These are phyloP conservation scores for Peziza echinospora DNA, from an alignment of 495 filamentous ascomycete species.

Conservation along the genomic window DNA sequence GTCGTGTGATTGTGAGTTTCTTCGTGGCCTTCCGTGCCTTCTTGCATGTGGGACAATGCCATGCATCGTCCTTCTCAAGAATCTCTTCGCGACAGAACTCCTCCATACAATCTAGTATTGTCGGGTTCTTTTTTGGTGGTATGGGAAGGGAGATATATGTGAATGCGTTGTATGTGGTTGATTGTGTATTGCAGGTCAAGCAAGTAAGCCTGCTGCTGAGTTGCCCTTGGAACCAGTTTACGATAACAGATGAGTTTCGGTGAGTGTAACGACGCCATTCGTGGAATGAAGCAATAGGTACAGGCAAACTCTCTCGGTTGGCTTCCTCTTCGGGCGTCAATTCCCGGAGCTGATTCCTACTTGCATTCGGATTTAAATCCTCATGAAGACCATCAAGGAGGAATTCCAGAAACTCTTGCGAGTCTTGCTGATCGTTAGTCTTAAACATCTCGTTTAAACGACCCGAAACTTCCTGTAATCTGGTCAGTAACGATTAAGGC, in stretches of 20 bases:
- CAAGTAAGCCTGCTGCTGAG: slow-evolving; percentile 43
- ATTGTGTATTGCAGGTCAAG: slow-evolving; percentile 40
- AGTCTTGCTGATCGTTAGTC: slow-evolving; percentile 50
- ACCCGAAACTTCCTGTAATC: slow-evolving; percentile 15
- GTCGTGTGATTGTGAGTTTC: slow-evolving; percentile 49
- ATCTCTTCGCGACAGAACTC: slow-evolving; percentile 48
- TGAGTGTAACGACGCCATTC: slow-evolving; percentile 54
- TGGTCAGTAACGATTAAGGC: slow-evolving; percentile 5
- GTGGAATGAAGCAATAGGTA: slow-evolving; percentile 34
- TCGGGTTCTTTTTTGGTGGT: slow-evolving; percentile 10
- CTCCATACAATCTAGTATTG: slow-evolving; percentile 38
- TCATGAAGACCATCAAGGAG: slow-evolving; percentile 50
- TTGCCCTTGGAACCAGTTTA: slow-evolving; percentile 50
- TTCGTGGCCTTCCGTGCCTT: slow-evolving; percentile 45
- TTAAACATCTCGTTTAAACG: slow-evolving; percentile 18
- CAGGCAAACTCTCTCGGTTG: slow-evolving; percentile 39
- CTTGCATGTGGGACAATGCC: slow-evolving; percentile 53
- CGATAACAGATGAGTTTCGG: slow-evolving; percentile 42
- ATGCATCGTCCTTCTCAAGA: slow-evolving; percentile 43
- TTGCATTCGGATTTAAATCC: slow-evolving; percentile 49
- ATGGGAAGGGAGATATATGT: slow-evolving; percentile 19
- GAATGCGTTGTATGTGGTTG: slow-evolving; percentile 52
- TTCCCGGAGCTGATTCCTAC: slow-evolving; percentile 32
- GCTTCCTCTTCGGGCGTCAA: slow-evolving; percentile 41
- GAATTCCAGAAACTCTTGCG: slow-evolving; percentile 58